Base-by-base conservation (phyloP, 768 basidiomycete genomes). In the Jaapia argillacea region DNA sequence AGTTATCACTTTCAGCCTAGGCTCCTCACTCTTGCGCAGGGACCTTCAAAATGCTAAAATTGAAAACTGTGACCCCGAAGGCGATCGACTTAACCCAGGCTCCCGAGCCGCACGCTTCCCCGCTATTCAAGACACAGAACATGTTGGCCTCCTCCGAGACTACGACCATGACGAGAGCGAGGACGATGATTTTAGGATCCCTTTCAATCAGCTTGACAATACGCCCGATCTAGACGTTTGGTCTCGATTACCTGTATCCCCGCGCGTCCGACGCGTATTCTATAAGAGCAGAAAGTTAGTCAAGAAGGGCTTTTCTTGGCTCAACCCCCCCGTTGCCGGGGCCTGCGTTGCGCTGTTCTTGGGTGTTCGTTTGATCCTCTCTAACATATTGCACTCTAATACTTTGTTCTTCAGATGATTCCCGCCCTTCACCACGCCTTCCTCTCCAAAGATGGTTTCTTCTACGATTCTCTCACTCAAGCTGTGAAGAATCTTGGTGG, bases 281-380 rank as follows among this genome's bases (percentile, higher is more conserved):
- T 16, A 16, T 16, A 16, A 16, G 28, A 33, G 16, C 10, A 33
- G 28, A 10, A 53, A 49, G 38, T 54, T 54, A 0, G 23, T 59
- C 18, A 56, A 52, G 46, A 45, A 31, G 27, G 24, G 45, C 1
- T 41, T 21, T 26, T n/a, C 22, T 4, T 35, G 7, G n/a, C 51
- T 57, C 46, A 59, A 54, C 44, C 50, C 58, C 2, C 54, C 54
- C n/a, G 48, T 59, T 37, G 51, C 53, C 14, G 56, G 50, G 4
- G n/a, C 28, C 2, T 12, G 2, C n/a, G 4, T 42, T 14, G 10
- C 37, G 28, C 37, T 38, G 7, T 7, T 38, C 37, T 38, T 38
- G 37, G 37, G 28, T 33, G 28, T 33, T 10, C 28, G 28, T 16
- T 33, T n/a, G n/a, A n/a, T n/a, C n/a, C n/a, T n/a, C n/a, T n/a